Conservation (phyloP, 2,329 filamentous ascomycete genomes). For the Chrysoporthe puriensis region DNA sequence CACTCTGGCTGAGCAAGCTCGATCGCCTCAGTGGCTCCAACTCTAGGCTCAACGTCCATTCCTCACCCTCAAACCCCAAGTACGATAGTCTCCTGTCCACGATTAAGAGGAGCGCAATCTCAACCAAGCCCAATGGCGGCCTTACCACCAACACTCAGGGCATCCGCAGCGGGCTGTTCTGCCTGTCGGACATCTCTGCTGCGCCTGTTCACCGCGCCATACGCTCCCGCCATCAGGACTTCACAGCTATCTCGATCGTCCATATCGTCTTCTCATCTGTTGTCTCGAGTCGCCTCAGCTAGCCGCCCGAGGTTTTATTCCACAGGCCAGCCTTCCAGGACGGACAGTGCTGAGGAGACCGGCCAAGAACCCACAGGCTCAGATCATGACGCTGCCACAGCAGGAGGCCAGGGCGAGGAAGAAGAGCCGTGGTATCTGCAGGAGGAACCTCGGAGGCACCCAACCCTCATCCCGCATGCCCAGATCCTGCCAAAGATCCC, state of each 20-base stretch:
- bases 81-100: background rate
- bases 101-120: background rate
- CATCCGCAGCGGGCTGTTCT: constrained; percentile 36
- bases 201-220: constrained; percentile 33
- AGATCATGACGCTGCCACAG: constrained; percentile 28
- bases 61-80: too few relatives aligned
- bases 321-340: constrained; percentile 5
- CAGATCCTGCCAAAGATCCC: constrained; percentile 60
- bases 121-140: constrained; percentile 17
- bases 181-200: constrained; percentile 36
- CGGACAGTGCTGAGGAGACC: background rate
- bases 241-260: constrained; percentile 10
- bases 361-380: background rate
- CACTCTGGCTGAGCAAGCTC: too few relatives aligned
- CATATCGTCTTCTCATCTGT: constrained; percentile 7
- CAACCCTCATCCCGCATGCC: constrained; percentile 51
- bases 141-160: constrained; percentile 34
- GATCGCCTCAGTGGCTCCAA: too few relatives aligned
- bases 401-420: constrained; percentile 23
- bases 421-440: constrained; percentile 78
- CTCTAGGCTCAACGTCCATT: too few relatives aligned
- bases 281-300: background rate
- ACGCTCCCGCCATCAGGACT: constrained; percentile 21
- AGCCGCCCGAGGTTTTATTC: constrained; percentile 14
- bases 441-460: constrained; percentile 62